Evolutionary conservation across 2,329 filamentous ascomycete genomes (phyloP), one percentile per base, ranked within the genome.

Genomic region (Xylariaceae sp.): DNA sequence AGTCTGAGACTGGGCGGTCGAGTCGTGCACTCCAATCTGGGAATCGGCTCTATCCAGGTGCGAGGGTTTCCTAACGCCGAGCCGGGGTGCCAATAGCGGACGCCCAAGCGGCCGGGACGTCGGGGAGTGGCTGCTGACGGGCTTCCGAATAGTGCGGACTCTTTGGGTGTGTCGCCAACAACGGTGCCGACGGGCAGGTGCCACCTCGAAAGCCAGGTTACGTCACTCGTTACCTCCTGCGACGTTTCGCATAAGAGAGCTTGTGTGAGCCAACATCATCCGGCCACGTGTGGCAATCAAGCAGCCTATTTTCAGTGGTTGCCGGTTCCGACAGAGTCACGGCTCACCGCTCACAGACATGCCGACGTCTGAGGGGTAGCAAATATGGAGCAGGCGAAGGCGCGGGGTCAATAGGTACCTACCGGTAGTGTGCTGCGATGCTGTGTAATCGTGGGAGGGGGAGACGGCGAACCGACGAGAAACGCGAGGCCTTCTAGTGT

Each of bases 271-370:
- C 34, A 50, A 44, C 22, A 18, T 3, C 6, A 51, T 21, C 15
- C 5, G 13, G 34, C 46, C 45, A 56, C 41, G 54, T 37, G 53
- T 49, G 18, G 41, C 34, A 36, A 39, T 18, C 37, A 13, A 42
- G 19, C n/a, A n/a, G 40, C 41, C 16, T 8, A 13, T 26, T 26
- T 15, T 36, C 51, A 40, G 32, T 48, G 13, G 43, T 36, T 26
- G 16, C 12, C 26, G 3, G 12, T 42, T 46, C 49, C 39, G 42
- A 34, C 16, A 37, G 34, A 21, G 26, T 4, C 26, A 26, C 26
- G 26, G 8, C 26, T 26, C 26, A 26, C 26, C 5, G 8, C 26
- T 26, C 26, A 8, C 26, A 26, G 26, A 4, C 32, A 34, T 34
- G 7, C 41, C 9, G 15, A 43, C 13, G 3, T 22, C 40, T 42